Evolutionary conservation across 2,329 filamentous ascomycete species (phyloP).

Genomic region (Harringtonia lauricola): DNA sequence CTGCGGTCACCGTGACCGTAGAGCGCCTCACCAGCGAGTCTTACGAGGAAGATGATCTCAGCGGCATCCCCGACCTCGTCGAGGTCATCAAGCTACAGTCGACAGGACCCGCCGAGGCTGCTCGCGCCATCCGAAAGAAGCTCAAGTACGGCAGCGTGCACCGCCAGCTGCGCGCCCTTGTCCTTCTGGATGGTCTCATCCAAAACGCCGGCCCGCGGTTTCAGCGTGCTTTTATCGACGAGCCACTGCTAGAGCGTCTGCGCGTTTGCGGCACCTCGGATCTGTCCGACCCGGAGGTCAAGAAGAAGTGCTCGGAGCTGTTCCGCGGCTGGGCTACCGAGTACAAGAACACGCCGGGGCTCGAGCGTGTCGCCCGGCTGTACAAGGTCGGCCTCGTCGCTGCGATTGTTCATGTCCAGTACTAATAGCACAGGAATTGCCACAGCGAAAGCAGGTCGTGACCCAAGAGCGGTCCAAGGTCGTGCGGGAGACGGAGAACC

Average conservation of each 20-base stretch:
- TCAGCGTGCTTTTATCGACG: constrained; percentile 78
- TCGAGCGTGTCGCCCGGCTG: constrained; percentile 68
- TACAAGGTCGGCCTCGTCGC: too few relatives aligned
- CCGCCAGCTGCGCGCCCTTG: constrained; percentile 78
- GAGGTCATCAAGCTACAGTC: constrained; percentile 87
- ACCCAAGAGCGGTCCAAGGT: constrained; percentile 75
- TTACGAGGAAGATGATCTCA: constrained; percentile 82
- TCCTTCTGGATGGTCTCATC: constrained; percentile 83
- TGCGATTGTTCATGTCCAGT: too few relatives aligned
- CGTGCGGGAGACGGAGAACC: constrained; percentile 67
- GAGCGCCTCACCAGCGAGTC: constrained; percentile 83
- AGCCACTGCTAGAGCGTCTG: constrained; percentile 82
- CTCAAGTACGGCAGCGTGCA: constrained; percentile 97
- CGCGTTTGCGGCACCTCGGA: constrained; percentile 79
- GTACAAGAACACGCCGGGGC: constrained; percentile 70
- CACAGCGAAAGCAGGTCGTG: constrained; percentile 57
- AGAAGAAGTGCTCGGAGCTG: constrained; percentile 74
- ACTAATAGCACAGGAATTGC: too few relatives aligned
- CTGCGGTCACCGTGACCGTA: constrained; percentile 85
- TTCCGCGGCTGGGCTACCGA: constrained; percentile 79
- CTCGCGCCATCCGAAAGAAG: constrained; percentile 90
- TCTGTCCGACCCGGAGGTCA: constrained; percentile 76
- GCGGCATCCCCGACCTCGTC: constrained; percentile 85
- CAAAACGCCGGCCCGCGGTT: constrained; percentile 87
- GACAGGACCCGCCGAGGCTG: constrained; percentile 78